These are phyloP conservation scores for Suillus subluteus DNA, from an alignment of 768 basidiomycete species.

Conservation along the genomic window DNA sequence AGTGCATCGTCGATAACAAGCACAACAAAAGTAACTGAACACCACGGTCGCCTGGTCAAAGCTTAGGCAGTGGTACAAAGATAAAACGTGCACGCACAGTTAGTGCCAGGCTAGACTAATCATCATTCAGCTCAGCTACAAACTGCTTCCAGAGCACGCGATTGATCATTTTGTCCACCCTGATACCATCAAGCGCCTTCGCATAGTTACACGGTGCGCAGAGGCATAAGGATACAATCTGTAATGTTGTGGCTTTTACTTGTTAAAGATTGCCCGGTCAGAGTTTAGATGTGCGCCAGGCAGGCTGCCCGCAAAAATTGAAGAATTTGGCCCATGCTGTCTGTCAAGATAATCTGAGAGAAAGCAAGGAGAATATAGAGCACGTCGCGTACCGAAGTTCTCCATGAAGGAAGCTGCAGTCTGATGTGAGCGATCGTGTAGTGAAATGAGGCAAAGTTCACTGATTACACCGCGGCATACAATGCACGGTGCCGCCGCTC, in stretches of 20 bases:
- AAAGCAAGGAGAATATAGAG: neutral
- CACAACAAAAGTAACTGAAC: slow-evolving; percentile 53
- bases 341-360: slow-evolving; percentile 19
- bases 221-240: slow-evolving; percentile 39
- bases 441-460: no score
- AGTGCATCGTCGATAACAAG: slow-evolving; percentile 31
- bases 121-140: slow-evolving; percentile 43
- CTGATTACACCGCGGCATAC: no score
- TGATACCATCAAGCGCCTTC: slow-evolving; percentile 42
- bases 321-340: slow-evolving; percentile 32
- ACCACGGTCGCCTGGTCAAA: slow-evolving; percentile 47
- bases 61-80: neutral
- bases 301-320: slow-evolving; percentile 41
- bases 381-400: slow-evolving; percentile 38
- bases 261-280: slow-evolving; percentile 27
- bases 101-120: slow-evolving; percentile 53
- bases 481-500: no score
- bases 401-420: slow-evolving; percentile 46
- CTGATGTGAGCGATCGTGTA: no score
- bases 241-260: slow-evolving; percentile 23
- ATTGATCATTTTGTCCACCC: slow-evolving; percentile 46
- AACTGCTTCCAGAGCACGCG: slow-evolving; percentile 39
- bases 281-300: slow-evolving; percentile 38
- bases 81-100: slow-evolving; percentile 39
- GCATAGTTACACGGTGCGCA: slow-evolving; percentile 49